Evolutionary conservation across 2,329 filamentous ascomycete species (phyloP), one percentile per base, ranked within the genome.

Genomic region (Diplocarpon mali): DNA sequence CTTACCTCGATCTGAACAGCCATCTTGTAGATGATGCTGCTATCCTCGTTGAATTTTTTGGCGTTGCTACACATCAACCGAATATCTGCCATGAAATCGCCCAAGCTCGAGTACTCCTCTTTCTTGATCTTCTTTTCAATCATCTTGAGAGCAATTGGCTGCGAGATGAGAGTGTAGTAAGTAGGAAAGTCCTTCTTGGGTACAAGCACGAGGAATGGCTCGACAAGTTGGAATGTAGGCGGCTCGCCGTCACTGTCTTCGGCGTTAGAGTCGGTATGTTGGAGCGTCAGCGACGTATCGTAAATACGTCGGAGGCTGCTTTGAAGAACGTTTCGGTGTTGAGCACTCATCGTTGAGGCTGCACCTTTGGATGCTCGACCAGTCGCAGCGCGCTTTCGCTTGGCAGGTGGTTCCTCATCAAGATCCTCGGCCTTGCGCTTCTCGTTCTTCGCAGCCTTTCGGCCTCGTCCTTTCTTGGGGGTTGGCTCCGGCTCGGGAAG

Each of bases 71-170:
- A 92, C 65, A 98, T 76, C 51, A 90, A 68, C 40, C 80, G 77
- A 51, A 98, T 80, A 60, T 98, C 93, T 54, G 76, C 78, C 44
- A 79, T 76, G 72, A 98, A 78, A 56, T 89, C 85, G 60, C 76
- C 79, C 49, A 95, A 67, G 58, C 76, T 83, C 55, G 77, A 78
- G 65, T 98, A 98, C 61, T 95, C 86, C 60, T 93, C 86, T 65
- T 86, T 90, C 70, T 95, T 95, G 68, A 98, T 95, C 71, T 87
- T 90, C 62, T 83, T 85, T 62, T 86, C 80, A 60, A 98, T 95
- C 63, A 88, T 81, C 56, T 95, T 92, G 84, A 96, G 95, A 60
- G 85, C 90, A 60, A 98, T 95, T 0, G 92, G 92, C 44, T 81
- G 83, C 60, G 83, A 78, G 63, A 98, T 98, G 64, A 95, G 79